Conservation (phyloP, 768 basidiomycete genomes). For the Lentinus tigrinus region DNA sequence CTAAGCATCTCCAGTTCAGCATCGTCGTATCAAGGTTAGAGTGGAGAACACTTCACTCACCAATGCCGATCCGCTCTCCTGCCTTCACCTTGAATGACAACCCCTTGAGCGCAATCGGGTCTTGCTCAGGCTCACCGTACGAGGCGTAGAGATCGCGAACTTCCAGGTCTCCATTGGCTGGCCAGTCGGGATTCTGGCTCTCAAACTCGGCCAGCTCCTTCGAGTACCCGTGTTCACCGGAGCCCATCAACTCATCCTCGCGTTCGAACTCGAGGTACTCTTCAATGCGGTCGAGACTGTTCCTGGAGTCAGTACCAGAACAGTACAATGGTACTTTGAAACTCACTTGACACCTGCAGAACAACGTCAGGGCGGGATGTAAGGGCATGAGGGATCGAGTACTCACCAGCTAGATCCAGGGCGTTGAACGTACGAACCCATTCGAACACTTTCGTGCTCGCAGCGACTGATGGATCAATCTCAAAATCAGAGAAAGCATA, state of each 20-base stretch:
- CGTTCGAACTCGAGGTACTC: conserved; percentile 57
- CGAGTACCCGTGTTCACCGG: not conserved
- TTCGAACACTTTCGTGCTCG: conserved; percentile 52
- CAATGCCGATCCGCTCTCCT: conserved; percentile 49
- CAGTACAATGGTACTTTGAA: not conserved
- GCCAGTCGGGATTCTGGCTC: conserved; percentile 48
- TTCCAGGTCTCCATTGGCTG: conserved; percentile 48
- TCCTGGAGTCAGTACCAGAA: not conserved
- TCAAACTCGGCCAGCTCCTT: conserved; percentile 21
- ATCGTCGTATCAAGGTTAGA: not conserved
- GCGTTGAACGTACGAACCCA: conserved; percentile 41
- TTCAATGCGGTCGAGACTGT: conserved; percentile 48
- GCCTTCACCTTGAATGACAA: conserved; percentile 47
- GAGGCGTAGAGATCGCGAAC: conserved; percentile 52
- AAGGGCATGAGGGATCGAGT: not conserved
- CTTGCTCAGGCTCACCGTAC: conserved; percentile 40
- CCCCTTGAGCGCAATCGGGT: conserved; percentile 49
- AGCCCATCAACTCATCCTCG: conserved; percentile 34
- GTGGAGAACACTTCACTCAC: not conserved
- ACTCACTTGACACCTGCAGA: not conserved
- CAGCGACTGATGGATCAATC: conserved; percentile 34
- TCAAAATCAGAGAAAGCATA: not conserved
- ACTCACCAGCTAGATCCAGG: conserved; percentile 40
- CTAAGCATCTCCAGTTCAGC: conserved; percentile 29
- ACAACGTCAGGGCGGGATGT: not conserved